A percentile compares a stretch with the other conserved stretches of the same genome.
Conservation (phyloP, 2,329 filamentous ascomycete species). For the Phaeosphaeria sp. region DNA sequence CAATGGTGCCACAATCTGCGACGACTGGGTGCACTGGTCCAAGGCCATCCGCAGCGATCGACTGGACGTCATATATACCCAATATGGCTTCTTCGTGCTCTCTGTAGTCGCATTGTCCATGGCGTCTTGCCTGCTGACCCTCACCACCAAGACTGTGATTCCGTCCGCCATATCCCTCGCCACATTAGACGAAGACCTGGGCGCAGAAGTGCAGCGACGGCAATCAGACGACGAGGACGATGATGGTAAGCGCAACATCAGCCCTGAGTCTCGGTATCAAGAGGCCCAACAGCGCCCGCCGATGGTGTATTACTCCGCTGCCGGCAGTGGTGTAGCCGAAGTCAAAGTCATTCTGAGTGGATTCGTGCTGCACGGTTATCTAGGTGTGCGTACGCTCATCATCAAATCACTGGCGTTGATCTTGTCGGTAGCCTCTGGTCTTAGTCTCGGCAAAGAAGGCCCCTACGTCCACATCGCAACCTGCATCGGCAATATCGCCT, state of each 20-base stretch:
- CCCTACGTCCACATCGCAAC: conserved; percentile 98
- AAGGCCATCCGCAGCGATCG: conserved; percentile 61
- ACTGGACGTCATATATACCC: conserved; percentile 65
- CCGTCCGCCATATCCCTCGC: conserved; percentile 86
- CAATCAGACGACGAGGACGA: conserved; percentile 54
- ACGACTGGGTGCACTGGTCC: conserved; percentile 71
- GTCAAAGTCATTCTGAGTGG: conserved; percentile 98
- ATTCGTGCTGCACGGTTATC: conserved; percentile 94
- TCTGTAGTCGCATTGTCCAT: conserved; percentile 74
- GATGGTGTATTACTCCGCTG: conserved; percentile 95
- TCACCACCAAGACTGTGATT: conserved; percentile 92
- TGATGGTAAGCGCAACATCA: conserved; percentile 50
- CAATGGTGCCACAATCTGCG: conserved; percentile 60
- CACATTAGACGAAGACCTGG: conserved; percentile 92
- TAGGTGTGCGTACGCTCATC: conserved; percentile 84
- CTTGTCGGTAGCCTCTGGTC: conserved; percentile 87
- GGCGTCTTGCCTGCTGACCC: conserved; percentile 77
- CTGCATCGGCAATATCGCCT: conserved; percentile 93
- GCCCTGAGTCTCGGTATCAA: conserved; percentile 50
- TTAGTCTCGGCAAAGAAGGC: conserved; percentile 93
- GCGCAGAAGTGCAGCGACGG: conserved; percentile 58
- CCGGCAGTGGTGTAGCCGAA: conserved; percentile 94
- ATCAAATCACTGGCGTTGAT: conserved; percentile 85
- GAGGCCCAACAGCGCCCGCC: conserved; percentile 61
- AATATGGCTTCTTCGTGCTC: conserved; percentile 77